These are phyloP conservation scores for Pisolithus tinctorius DNA, from an alignment of 768 basidiomycete genomes.

Conservation along the genomic window DNA sequence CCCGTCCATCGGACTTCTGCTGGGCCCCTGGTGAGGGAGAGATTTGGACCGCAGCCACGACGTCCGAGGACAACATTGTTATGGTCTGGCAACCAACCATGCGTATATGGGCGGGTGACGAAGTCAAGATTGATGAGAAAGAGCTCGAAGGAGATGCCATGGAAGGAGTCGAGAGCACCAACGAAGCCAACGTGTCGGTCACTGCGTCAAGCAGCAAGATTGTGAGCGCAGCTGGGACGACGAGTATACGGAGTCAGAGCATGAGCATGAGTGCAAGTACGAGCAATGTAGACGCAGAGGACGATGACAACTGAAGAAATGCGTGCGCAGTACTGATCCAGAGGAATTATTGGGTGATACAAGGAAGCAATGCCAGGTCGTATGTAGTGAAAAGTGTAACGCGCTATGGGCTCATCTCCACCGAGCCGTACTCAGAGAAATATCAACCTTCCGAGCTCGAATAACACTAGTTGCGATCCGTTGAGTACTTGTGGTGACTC, in stretches of 20 bases:
- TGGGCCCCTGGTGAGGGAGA: slow-evolving; percentile 86
- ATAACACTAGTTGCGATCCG: slow-evolving; percentile 46
- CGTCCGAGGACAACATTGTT: slow-evolving; percentile 95
- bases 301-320: slow-evolving; percentile 18
- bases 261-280: slow-evolving; percentile 52
- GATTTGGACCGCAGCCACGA: slow-evolving; percentile 78
- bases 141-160: slow-evolving; percentile 78
- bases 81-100: slow-evolving; percentile 98
- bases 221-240: slow-evolving; percentile 22
- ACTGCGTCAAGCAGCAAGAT: slow-evolving; percentile 12
- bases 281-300: slow-evolving; percentile 41
- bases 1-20: slow-evolving; percentile 87
- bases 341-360: slow-evolving; percentile 4
- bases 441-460: slow-evolving; percentile 60
- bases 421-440: slow-evolving; percentile 44
- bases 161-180: slow-evolving; percentile 59
- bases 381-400: background rate
- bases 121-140: slow-evolving; percentile 75
- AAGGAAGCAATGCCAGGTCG: background rate
- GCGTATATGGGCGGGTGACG: slow-evolving; percentile 90
- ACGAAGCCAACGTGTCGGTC: slow-evolving; percentile 17
- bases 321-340: slow-evolving; percentile 1
- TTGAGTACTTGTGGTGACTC: background rate
- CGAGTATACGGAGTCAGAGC: slow-evolving; percentile 48
- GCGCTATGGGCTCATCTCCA: background rate